A percentile compares a stretch with the other conserved stretches of the same genome.
Evolutionary conservation across 441 rosid genomes (phyloP).

Genomic region (Croton setiger): DNA sequence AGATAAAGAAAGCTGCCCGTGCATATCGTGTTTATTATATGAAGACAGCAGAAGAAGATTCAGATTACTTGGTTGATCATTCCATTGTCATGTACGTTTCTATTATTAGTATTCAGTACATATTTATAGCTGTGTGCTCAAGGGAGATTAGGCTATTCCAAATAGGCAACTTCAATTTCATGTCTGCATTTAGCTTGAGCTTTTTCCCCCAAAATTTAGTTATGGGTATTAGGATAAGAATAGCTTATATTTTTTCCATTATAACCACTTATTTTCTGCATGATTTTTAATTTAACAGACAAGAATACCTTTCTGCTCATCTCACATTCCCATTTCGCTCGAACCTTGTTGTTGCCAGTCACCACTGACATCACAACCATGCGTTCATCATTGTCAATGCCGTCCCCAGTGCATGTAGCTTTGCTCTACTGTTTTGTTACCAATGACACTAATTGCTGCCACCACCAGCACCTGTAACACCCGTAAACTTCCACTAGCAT

Average conservation of each 20-base stretch:
- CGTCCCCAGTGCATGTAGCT: background rate
- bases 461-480: background rate
- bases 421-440: background rate
- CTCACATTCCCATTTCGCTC: background rate
- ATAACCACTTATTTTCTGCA: background rate
- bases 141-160: too few species aligned
- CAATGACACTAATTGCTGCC: background rate
- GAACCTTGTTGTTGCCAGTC: background rate
- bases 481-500: background rate
- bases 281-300: background rate
- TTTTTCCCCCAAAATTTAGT: background rate
- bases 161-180: too few species aligned
- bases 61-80: conserved; percentile 98
- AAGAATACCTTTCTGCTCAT: background rate
- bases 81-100: conserved; percentile 82
- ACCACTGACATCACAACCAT: background rate
- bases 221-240: background rate
- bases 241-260: background rate
- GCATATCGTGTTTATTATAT: conserved; percentile 90
- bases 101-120: background rate
- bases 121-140: background rate
- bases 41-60: conserved; percentile 94
- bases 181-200: too few species aligned
- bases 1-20: conserved; percentile 78
- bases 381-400: background rate